These are phyloP conservation scores for Misopates orontium DNA, from an alignment of 257 asterid genomes.

Conservation along the genomic window DNA sequence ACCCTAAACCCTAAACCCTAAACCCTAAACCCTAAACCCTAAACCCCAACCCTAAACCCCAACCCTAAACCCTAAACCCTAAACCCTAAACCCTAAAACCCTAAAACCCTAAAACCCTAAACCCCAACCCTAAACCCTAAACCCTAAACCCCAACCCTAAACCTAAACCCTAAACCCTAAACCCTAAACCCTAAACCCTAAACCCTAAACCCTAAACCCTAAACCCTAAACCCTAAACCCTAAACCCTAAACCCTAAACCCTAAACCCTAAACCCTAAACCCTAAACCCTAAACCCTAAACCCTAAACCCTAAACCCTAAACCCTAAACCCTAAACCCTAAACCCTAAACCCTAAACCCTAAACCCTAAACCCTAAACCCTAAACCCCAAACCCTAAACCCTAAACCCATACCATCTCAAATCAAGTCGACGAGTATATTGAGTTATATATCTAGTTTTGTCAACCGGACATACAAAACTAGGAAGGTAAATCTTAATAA, in stretches of 20 bases:
- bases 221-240: conserved; percentile 25
- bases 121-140: too few species aligned
- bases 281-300: conserved; percentile 6
- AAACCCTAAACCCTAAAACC: too few species aligned
- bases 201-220: conserved; percentile 27
- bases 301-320: conserved; percentile 10
- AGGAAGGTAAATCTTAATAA: conserved; percentile 20
- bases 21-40: conserved; percentile 27
- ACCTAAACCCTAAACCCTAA: conserved; percentile 22
- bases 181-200: conserved; percentile 25
- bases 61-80: too few species aligned
- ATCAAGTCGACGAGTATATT: conserved; percentile 30
- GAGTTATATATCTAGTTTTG: conserved; percentile 29
- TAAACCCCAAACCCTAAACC: conserved; percentile 10
- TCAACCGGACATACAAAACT: conserved; percentile 23
- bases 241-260: conserved; percentile 26
- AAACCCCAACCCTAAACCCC: too few species aligned
- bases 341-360: conserved; percentile 12
- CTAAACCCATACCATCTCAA: conserved; percentile 36
- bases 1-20: conserved; percentile 18
- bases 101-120: too few species aligned
- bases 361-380: conserved; percentile 2
- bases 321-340: conserved; percentile 12
- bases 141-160: too few species aligned
- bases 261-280: conserved; percentile 25